phyloP scores from a whole-genome alignment of 331 rosid genomes.

The Malus hybrid region DNA sequence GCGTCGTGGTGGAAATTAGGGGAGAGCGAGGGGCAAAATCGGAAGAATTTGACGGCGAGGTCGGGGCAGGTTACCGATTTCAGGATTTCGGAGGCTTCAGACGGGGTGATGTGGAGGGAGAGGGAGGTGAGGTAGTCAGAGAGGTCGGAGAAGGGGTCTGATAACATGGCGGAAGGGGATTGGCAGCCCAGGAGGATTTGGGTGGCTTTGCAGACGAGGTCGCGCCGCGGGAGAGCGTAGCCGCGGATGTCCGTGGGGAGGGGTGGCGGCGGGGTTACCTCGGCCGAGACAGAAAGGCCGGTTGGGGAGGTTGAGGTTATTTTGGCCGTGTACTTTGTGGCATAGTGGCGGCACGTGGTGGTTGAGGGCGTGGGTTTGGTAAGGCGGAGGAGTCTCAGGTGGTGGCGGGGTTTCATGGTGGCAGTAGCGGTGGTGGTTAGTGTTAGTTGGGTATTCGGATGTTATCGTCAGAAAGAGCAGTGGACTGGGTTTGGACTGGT shows the following conservation, averaged over 20 bases:
- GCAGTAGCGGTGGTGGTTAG: neutral
- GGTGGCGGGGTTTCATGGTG: constrained; percentile 23
- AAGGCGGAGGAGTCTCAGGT: neutral
- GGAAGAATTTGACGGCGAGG: constrained; percentile 68
- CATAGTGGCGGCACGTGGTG: constrained; percentile 39
- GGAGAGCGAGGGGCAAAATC: constrained; percentile 57
- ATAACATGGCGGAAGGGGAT: constrained; percentile 1
- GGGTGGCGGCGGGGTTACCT: constrained; percentile 50
- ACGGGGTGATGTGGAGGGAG: constrained; percentile 54
- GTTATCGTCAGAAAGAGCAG: neutral
- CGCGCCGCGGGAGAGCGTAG: constrained; percentile 72
- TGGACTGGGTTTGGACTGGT: neutral
- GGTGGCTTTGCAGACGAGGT: constrained; percentile 69
- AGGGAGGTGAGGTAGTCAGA: constrained; percentile 57
- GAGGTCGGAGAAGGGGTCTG: constrained; percentile 78
- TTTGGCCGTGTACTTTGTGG: constrained; percentile 82
- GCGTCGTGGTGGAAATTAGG: constrained; percentile 63
- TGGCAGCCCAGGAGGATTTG: constrained; percentile 51
- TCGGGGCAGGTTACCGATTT: constrained; percentile 55
- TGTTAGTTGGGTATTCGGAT: neutral
- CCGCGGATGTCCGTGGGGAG: constrained; percentile 65
- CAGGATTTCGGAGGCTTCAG: constrained; percentile 81
- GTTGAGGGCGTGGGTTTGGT: neutral
- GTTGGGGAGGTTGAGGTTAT: constrained; percentile 59
- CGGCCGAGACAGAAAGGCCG: constrained; percentile 65